These are phyloP conservation scores for Cyamopsis tetragonoloba DNA, from an alignment of 306 rosid species.

Conservation along the genomic window DNA sequence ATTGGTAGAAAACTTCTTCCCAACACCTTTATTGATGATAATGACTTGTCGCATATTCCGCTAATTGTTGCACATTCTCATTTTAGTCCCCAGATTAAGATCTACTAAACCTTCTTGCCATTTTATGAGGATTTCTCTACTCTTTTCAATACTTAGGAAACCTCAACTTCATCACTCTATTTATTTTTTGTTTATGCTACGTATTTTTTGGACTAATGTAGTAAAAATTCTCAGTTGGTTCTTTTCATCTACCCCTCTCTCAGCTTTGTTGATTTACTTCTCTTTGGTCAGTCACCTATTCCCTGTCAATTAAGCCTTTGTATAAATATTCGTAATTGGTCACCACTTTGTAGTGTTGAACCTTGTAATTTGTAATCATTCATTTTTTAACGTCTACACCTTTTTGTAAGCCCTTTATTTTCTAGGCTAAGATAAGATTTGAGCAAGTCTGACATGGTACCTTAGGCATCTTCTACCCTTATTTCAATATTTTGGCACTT, in stretches of 20 bases:
- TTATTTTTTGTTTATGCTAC: neutral
- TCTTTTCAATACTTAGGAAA: neutral
- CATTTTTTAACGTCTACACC: neutral
- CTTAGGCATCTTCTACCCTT: neutral
- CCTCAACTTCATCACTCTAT: neutral
- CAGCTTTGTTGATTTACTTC: neutral
- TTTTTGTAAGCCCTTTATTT: neutral
- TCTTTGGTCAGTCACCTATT: constrained; percentile 13
- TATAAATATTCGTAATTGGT: neutral
- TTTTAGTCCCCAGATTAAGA: neutral
- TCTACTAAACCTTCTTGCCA: neutral
- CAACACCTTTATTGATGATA: neutral
- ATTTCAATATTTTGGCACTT: neutral
- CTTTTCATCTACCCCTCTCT: neutral
- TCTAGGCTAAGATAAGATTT: neutral
- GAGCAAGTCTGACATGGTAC: neutral
- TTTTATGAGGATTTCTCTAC: neutral
- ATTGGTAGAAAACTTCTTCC: neutral
- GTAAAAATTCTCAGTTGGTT: neutral
- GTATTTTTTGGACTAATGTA: neutral
- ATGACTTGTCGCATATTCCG: neutral
- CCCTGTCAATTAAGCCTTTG: neutral
- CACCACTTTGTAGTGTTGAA: neutral
- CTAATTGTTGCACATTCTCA: neutral
- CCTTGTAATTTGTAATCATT: neutral